A percentile compares a stretch with the other conserved stretches of the same genome.
Conservation (phyloP, 306 rosid genomes). For the Leucaena leucocephala region DNA sequence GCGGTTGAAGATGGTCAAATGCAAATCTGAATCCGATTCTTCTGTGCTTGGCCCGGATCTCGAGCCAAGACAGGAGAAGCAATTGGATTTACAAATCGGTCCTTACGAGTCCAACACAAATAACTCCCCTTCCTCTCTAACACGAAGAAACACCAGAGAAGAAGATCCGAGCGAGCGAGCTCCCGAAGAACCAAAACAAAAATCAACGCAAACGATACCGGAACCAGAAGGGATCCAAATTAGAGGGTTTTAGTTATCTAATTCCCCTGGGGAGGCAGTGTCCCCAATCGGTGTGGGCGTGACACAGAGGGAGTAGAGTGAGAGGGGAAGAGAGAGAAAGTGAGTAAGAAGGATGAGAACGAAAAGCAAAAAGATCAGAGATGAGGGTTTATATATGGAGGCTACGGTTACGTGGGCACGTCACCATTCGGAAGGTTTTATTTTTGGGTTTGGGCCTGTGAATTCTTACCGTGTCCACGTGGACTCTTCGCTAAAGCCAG, state of each 20-base stretch:
- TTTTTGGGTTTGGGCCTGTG: slow-evolving; percentile 28
- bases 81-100: slow-evolving; percentile 40
- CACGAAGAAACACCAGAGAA: not conserved
- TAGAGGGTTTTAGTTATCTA: not conserved
- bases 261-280: slow-evolving; percentile 20
- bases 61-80: slow-evolving; percentile 91
- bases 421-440: slow-evolving; percentile 41
- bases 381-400: slow-evolving; percentile 64
- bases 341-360: slow-evolving; percentile 56
- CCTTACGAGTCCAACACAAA: not conserved
- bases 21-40: slow-evolving; percentile 48
- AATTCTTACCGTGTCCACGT: slow-evolving; percentile 8
- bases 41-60: slow-evolving; percentile 93
- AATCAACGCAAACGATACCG: not conserved
- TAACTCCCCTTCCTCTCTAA: not conserved
- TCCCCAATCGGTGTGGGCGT: slow-evolving; percentile 21
- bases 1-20: slow-evolving; percentile 40
- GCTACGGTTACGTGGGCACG: slow-evolving; percentile 71
- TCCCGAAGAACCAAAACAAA: not conserved
- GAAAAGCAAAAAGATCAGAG: slow-evolving; percentile 8
- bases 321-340: too few species aligned
- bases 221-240: slow-evolving; percentile 33
- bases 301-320: slow-evolving; percentile 6
- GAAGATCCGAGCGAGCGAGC: slow-evolving; percentile 20
- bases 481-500: slow-evolving; percentile 7